Percentiles rank a stretch among this genome's conserved stretches.
These are phyloP conservation scores for Candida mesenterica DNA, from an alignment of 1,139 yeast species.

Conservation along the genomic window DNA sequence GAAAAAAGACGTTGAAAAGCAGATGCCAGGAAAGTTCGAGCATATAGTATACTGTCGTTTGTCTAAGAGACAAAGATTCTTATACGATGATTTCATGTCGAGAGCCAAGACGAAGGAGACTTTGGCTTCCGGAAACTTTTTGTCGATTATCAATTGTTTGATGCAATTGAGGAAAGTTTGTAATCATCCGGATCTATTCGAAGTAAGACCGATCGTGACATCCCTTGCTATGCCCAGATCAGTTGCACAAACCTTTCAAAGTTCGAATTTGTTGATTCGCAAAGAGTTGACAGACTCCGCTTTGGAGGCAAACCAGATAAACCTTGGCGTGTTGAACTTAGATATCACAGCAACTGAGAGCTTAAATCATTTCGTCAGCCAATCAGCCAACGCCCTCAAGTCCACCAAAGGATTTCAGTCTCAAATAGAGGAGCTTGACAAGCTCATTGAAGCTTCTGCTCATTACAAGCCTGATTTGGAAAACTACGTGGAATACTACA, in stretches of 20 bases:
- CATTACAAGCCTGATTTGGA: conserved; percentile 39
- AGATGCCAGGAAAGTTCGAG: conserved; percentile 98
- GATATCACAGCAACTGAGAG: conserved; percentile 50
- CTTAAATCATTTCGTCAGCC: conserved; percentile 47
- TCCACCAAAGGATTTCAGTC: conserved; percentile 47
- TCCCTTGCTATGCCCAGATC: conserved; percentile 75
- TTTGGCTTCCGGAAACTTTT: conserved; percentile 88
- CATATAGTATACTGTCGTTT: conserved; percentile 90
- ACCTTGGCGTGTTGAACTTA: conserved; percentile 62
- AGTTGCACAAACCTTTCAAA: conserved; percentile 51
- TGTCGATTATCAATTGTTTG: conserved; percentile 92
- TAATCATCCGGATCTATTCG: conserved; percentile 95
- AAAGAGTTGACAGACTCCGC: conserved; percentile 31
- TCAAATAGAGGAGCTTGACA: conserved; percentile 42
- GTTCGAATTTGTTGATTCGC: conserved; percentile 43
- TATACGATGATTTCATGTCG: conserved; percentile 97
- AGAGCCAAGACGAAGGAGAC: conserved; percentile 95
- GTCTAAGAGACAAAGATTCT: conserved; percentile 85
- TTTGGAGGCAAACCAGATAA: conserved; percentile 27
- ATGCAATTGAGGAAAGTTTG: conserved; percentile 98
- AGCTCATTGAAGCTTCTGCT: conserved; percentile 28
- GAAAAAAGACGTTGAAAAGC: conserved; percentile 96
- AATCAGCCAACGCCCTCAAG: conserved; percentile 43
- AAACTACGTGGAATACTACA: conserved; percentile 62
- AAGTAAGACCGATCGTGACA: conserved; percentile 91